These are phyloP conservation scores for Noccaea bulbosa DNA, from an alignment of 345 rosid species.

Conservation along the genomic window DNA sequence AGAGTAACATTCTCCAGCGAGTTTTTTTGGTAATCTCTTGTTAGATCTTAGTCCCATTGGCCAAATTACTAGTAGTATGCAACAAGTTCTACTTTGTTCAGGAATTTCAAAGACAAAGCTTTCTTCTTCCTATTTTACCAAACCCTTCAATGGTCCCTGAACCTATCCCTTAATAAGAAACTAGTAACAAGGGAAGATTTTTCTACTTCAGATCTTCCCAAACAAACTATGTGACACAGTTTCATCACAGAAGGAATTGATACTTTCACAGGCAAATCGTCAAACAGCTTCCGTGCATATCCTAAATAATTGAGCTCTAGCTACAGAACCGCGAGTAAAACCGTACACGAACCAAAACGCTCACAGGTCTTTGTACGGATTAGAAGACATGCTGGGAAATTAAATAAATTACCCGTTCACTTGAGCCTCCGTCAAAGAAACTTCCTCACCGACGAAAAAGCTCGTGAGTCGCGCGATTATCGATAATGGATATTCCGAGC, in stretches of 20 bases:
- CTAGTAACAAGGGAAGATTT: neutral
- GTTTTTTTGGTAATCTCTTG: neutral
- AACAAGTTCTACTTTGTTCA: slow-evolving; percentile 22
- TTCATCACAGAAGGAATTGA: slow-evolving; percentile 4
- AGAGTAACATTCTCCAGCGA: neutral
- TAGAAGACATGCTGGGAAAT: neutral
- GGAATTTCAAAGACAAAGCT: neutral
- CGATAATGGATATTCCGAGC: neutral
- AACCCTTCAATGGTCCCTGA: neutral
- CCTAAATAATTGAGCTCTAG: neutral
- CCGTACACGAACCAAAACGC: slow-evolving; percentile 4
- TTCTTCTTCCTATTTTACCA: slow-evolving; percentile 3
- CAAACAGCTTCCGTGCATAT: slow-evolving; percentile 38
- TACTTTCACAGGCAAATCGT: slow-evolving; percentile 29
- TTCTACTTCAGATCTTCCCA: neutral
- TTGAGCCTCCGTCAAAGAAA: neutral
- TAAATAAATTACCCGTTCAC: neutral
- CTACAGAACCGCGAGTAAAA: neutral
- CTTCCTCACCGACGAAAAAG: neutral
- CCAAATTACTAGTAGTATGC: slow-evolving; percentile 5
- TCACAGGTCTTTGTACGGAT: neutral
- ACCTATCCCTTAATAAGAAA: neutral
- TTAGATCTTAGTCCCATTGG: neutral
- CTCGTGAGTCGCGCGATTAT: neutral
- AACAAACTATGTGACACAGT: neutral